Percentiles rank a stretch among this genome's conserved stretches.
These are phyloP conservation scores for Microdochium nivale DNA, from an alignment of 2,329 filamentous ascomycete genomes.

Conservation along the genomic window DNA sequence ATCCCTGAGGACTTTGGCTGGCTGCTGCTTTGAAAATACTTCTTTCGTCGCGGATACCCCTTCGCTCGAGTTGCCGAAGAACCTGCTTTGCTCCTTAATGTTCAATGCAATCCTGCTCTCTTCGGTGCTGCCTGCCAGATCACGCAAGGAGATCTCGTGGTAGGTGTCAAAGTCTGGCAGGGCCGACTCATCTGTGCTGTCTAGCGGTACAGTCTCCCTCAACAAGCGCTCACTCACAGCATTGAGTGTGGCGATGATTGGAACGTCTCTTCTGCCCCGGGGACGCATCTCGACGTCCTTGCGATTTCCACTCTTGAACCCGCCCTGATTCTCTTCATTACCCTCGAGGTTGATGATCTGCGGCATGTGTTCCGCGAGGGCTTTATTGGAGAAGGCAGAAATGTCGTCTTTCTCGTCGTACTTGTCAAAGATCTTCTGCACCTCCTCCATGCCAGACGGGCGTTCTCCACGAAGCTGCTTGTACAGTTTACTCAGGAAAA, in stretches of 20 bases:
- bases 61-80: constrained; percentile 59
- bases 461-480: constrained; percentile 90
- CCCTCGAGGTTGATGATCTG: constrained; percentile 87
- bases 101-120: constrained; percentile 77
- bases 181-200: constrained; percentile 56
- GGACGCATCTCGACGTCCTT: constrained; percentile 89
- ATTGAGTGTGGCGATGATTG: constrained; percentile 84
- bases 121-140: constrained; percentile 66
- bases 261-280: constrained; percentile 59
- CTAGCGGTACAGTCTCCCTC: constrained; percentile 73
- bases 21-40: constrained; percentile 61
- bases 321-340: constrained; percentile 91
- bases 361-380: constrained; percentile 61
- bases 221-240: constrained; percentile 89
- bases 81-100: constrained; percentile 77
- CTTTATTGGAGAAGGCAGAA: constrained; percentile 39
- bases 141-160: constrained; percentile 66
- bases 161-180: constrained; percentile 67
- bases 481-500: constrained; percentile 84
- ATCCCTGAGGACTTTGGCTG: constrained; percentile 55
- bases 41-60: constrained; percentile 33
- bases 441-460: constrained; percentile 66
- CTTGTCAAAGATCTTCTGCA: constrained; percentile 74
- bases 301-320: constrained; percentile 70
- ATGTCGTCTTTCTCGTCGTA: constrained; percentile 71